Base-by-base conservation (phyloP, 805 yeast species). In the Blastobotrys americana region DNA sequence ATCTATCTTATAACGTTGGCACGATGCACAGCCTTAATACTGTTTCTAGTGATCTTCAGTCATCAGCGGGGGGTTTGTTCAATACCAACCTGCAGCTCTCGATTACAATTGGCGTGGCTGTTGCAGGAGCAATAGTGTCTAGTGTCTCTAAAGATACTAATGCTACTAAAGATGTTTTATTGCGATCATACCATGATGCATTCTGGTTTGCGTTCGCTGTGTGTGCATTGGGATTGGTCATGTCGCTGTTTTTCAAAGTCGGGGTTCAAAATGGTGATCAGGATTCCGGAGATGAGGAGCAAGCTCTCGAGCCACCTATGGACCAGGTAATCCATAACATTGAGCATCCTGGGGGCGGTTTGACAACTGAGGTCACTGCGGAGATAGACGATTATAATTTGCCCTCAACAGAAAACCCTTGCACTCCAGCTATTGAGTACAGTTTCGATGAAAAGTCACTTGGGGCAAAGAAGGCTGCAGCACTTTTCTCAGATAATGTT, bases 1-100 rank as follows among this genome's bases (percentile, higher is more conserved):
- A 73, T 54, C 51, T 73, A 3, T 57, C 68, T n/a, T 73, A 68
- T 51, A 73, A 73, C 49, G 71, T 73, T 6, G 62, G 66, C 22
- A 73, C 70, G 45, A 55, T 73, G 54, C 64, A 68, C 31, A 61
- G 74, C 1, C 55, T 72, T 31, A 61, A 69, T 3, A 60, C 73
- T 1, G 74, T 73, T 5, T 61, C 66, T 27, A 54, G 54, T 31
- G 43, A 55, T 6, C 52, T 68, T 22, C 76, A 71, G 48, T 65
- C 72, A 37, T 54, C 73, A n/a, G 77, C 76, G 3, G 73, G 74
- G 3, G 76, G 77, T 15, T 61, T 72, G 3, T 73, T 73, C 53
- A 72, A 70, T 48, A 73, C 76, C 0, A 56, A 67, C 37, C 52
- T 63, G 16, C 74, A 71, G 45, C 50, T 73, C 19, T 57, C 70